A percentile compares a stretch with the other conserved stretches of the same genome.
phyloP scores from a whole-genome alignment of 306 rosid genomes.

The Phaseolus lunatus region DNA sequence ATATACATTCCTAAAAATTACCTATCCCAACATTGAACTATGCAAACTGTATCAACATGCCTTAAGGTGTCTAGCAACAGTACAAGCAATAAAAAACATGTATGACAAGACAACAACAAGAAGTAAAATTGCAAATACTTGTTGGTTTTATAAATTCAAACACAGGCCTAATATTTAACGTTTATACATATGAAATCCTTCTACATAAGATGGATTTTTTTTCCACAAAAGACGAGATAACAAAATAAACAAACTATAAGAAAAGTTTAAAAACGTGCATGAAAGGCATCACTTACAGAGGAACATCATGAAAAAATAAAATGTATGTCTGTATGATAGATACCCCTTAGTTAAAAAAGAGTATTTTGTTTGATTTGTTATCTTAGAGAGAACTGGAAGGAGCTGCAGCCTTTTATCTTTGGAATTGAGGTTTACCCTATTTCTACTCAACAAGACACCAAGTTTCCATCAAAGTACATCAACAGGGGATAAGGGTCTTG shows the following conservation, averaged over 20 bases:
- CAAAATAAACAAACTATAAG: conserved; percentile 12
- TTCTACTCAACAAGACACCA: neutral
- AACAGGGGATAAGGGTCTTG: conserved; percentile 2
- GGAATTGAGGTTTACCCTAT: neutral
- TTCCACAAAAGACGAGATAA: neutral
- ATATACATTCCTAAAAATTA: conserved; percentile 11
- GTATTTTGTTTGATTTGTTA: neutral
- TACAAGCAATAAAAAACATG: conserved; percentile 13
- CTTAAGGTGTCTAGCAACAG: conserved; percentile 15
- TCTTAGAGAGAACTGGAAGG: neutral
- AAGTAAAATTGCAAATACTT: conserved; percentile 25
- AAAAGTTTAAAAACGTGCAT: neutral
- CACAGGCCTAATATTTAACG: conserved; percentile 7
- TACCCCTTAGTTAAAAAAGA: neutral
- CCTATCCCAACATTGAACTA: conserved; percentile 15
- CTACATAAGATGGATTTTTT: neutral
- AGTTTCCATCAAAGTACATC: neutral
- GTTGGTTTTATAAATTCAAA: conserved; percentile 29
- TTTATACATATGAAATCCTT: neutral
- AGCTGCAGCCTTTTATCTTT: neutral
- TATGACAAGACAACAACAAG: conserved; percentile 19
- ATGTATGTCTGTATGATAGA: neutral
- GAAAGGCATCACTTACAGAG: conserved; percentile 10
- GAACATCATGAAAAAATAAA: conserved; percentile 20
- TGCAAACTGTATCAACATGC: neutral